Evolutionary conservation across 352 stramenopile species (phyloP).

Genomic region (Phytopythium oedochilum): DNA sequence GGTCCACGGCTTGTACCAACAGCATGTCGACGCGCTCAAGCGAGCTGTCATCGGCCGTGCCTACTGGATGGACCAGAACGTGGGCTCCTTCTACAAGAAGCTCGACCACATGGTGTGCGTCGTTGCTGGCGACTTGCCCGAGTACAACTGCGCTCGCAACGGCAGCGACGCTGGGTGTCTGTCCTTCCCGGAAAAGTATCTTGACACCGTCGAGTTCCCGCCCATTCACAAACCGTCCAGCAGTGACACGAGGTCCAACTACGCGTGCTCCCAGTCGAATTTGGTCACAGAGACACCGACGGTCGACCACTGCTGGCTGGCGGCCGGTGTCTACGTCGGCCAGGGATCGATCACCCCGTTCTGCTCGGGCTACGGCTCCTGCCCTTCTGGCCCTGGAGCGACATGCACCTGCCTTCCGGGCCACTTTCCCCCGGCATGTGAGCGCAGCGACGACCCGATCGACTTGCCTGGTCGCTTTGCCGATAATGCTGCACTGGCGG

Average conservation of each 20-base stretch:
- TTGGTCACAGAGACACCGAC: constrained; percentile 27
- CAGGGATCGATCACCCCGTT: constrained; percentile 59
- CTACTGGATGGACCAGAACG: constrained; percentile 49
- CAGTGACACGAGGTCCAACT: constrained; percentile 9
- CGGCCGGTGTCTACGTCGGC: constrained; percentile 42
- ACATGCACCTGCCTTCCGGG: constrained; percentile 57
- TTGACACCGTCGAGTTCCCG: constrained; percentile 36
- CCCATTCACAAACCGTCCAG: constrained; percentile 21
- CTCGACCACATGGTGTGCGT: constrained; percentile 29
- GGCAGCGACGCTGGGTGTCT: constrained; percentile 46
- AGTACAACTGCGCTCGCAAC: constrained; percentile 49
- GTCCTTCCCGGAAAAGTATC: constrained; percentile 28
- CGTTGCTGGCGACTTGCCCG: constrained; percentile 29
- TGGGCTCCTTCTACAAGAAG: constrained; percentile 32
- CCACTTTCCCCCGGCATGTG: constrained; percentile 27
- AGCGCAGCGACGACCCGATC: constrained; percentile 34
- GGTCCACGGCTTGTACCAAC: constrained; percentile 25
- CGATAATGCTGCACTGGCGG: neutral
- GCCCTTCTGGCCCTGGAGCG: constrained; percentile 49
- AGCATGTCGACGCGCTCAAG: constrained; percentile 31
- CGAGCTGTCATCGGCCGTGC: constrained; percentile 28
- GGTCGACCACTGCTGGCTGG: constrained; percentile 80
- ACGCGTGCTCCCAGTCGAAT: neutral
- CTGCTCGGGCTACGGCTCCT: constrained; percentile 68
- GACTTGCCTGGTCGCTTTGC: neutral